Conservation (phyloP, 2,329 filamentous ascomycete species). For the Hawksworthiomyces lignivorus region DNA sequence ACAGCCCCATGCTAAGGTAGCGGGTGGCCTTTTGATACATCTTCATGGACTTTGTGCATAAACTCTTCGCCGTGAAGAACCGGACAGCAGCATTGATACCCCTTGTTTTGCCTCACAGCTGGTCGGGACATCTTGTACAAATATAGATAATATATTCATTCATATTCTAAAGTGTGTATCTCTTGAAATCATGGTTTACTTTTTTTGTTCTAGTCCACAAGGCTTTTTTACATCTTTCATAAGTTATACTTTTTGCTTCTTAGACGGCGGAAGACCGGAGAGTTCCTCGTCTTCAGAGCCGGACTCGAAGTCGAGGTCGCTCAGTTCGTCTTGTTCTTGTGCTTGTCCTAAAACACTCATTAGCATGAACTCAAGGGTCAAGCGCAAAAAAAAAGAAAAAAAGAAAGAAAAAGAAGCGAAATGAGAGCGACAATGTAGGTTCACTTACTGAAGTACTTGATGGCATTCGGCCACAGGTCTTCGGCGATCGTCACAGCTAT, state of each 20-base stretch:
- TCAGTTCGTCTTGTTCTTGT: slow-evolving; percentile 59
- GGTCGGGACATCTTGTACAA: slow-evolving; percentile 2
- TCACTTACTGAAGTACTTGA: slow-evolving; percentile 82
- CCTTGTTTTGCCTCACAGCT: no score
- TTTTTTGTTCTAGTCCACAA: neutral
- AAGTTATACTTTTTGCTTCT: slow-evolving; percentile 35
- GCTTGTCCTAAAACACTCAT: slow-evolving; percentile 51
- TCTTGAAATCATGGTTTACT: no score
- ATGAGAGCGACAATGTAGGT: no score
- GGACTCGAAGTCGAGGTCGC: slow-evolving; percentile 62
- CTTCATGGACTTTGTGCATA: no score
- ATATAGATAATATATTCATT: no score
- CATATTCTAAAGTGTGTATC: no score
- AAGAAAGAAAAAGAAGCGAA: no score
- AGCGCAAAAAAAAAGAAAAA: slow-evolving; percentile 8
- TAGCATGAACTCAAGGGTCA: slow-evolving; percentile 28
- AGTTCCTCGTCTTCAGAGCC: slow-evolving; percentile 48
- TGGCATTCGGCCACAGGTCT: slow-evolving; percentile 80
- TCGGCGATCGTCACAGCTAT: slow-evolving; percentile 74
- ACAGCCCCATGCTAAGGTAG: no score
- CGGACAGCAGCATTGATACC: no score
- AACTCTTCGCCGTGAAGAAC: no score
- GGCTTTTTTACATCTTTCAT: no score
- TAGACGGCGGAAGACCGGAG: slow-evolving; percentile 30
- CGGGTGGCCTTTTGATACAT: no score